Evolutionary conservation across 768 basidiomycete genomes (phyloP), one percentile per base, ranked within the genome.

Genomic region (Favolaschia claudopus): DNA sequence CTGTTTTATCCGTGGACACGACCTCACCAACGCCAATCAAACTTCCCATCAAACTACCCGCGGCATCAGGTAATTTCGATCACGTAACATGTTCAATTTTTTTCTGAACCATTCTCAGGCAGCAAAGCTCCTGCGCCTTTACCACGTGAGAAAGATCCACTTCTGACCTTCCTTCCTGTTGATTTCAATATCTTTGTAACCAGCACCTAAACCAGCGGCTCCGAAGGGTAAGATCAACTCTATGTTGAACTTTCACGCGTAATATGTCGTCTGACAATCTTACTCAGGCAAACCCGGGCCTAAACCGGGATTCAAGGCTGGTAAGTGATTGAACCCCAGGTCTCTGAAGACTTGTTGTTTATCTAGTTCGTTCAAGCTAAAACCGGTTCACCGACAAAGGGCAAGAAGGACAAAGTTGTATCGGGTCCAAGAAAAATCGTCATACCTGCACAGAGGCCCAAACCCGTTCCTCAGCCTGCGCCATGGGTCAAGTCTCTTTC

Each of bases 201-300:
- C 29, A 61, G 13, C 15, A 3, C 24, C 47, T 15, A 6, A 47
- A 12, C 17, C 59, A 20, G 38, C 29, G 44, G 34, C 42, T 8
- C 39, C 53, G 9, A 60, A 54, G 37, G 19, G 58, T 54, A 29
- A 53, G 48, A n/a, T n/a, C n/a, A n/a, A n/a, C n/a, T n/a, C n/a
- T n/a, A n/a, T n/a, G n/a, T n/a, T n/a, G n/a, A n/a, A n/a, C n/a
- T n/a, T n/a, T n/a, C n/a, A n/a, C n/a, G n/a, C n/a, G n/a, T n/a
- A n/a, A n/a, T n/a, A n/a, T n/a, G n/a, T n/a, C n/a, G n/a, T n/a
- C n/a, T n/a, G n/a, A n/a, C 24, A 31, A 20, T 34, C 25, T 14
- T 27, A 19, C 42, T 25, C 10, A 64, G 63, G 17, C 19, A 64
- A 64, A 34, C 58, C 63, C 32, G 63, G 54, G 15, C 63, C 63